A percentile compares a stretch with the other conserved stretches of the same genome.
Evolutionary conservation across 768 basidiomycete genomes (phyloP).

Genomic region (Cystofilobasidium macerans): DNA sequence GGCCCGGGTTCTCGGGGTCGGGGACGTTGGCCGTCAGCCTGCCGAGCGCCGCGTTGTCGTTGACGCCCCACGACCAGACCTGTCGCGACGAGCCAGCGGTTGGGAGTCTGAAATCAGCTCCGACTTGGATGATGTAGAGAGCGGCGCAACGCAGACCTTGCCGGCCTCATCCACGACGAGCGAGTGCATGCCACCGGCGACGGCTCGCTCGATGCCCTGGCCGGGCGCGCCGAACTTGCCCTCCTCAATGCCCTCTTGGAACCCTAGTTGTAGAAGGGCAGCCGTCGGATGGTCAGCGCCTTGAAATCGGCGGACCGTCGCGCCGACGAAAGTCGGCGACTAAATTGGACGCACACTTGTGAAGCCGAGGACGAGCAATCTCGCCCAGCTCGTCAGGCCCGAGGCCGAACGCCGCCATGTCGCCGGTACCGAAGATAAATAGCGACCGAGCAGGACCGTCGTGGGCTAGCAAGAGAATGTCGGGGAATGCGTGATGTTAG

Average conservation of each 20-base stretch:
- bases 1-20: slow-evolving; percentile 19
- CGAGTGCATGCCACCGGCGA: slow-evolving; percentile 78
- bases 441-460: slow-evolving; percentile 33
- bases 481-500: too few species aligned
- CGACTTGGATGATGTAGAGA: neutral
- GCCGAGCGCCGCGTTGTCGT: slow-evolving; percentile 25
- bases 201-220: slow-evolving; percentile 63
- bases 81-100: neutral
- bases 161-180: slow-evolving; percentile 82
- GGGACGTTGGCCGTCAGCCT: slow-evolving; percentile 15
- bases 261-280: slow-evolving; percentile 29
- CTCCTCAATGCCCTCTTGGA: slow-evolving; percentile 61
- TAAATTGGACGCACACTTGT: slow-evolving; percentile 46
- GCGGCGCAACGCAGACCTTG: slow-evolving; percentile 49
- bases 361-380: slow-evolving; percentile 60
- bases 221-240: slow-evolving; percentile 55
- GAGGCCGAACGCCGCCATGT: slow-evolving; percentile 91
- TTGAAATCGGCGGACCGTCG: too few species aligned
- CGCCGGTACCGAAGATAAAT: slow-evolving; percentile 80
- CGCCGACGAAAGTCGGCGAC: too few species aligned
- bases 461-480: neutral
- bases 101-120: neutral
- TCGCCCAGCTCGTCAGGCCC: slow-evolving; percentile 57
- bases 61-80: slow-evolving; percentile 28
- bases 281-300: too few species aligned